Percentiles rank a stretch among this genome's conserved stretches.
These are phyloP conservation scores for Talaromyces nanjingensis DNA, from an alignment of 495 filamentous ascomycete species.

Conservation along the genomic window DNA sequence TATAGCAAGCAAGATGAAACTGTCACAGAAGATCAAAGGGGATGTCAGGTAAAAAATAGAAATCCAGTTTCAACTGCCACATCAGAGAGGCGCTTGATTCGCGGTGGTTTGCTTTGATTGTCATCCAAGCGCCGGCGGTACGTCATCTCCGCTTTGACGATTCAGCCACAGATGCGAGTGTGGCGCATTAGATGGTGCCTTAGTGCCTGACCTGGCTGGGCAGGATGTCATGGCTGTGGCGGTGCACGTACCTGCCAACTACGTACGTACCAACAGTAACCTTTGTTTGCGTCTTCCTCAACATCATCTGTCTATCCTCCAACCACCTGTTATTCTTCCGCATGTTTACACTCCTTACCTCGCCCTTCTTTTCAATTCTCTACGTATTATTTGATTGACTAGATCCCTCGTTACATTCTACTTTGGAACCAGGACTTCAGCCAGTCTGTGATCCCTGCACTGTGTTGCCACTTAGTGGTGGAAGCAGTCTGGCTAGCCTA, in stretches of 20 bases:
- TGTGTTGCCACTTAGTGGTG: slow-evolving; percentile 2
- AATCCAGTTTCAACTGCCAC: neutral
- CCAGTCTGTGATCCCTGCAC: neutral
- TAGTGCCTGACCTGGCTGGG: neutral
- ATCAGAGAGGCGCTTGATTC: neutral
- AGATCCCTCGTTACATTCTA: neutral
- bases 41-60: neutral
- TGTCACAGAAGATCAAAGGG: neutral
- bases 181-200: neutral
- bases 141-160: slow-evolving; percentile 3
- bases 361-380: neutral
- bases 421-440: neutral
- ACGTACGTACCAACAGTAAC: too few relatives aligned
- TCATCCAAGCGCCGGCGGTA: slow-evolving; percentile 2
- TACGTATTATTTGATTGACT: neutral
- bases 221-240: neutral
- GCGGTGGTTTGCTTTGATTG: neutral
- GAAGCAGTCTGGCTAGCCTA: neutral
- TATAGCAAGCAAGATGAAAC: neutral
- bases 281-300: neutral
- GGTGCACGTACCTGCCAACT: neutral
- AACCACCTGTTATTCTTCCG: neutral
- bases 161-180: neutral
- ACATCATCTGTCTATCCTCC: neutral
- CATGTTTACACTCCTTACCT: neutral